Conservation (phyloP, 208 protist genomes). For the Leishmania tropica region DNA sequence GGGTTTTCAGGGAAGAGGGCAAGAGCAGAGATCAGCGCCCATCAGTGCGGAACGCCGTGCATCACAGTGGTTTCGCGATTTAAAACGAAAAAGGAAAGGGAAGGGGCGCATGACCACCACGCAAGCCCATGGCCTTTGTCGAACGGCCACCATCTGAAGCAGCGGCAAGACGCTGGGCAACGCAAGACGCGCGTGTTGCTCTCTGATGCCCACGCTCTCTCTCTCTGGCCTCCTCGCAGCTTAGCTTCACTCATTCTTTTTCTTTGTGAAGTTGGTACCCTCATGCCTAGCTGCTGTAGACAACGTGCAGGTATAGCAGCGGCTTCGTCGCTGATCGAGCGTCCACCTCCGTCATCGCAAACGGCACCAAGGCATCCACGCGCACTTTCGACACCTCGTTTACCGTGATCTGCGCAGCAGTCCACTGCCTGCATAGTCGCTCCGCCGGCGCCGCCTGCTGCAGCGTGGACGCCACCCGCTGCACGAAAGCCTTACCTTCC, state of each 20-base stretch:
- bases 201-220: not conserved
- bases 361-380: conserved; percentile 45
- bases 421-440: conserved; percentile 7
- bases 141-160: not conserved
- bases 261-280: not conserved
- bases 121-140: not conserved
- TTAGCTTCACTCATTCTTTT: not conserved
- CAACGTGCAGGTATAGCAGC: conserved; percentile 40
- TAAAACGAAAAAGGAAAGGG: not conserved
- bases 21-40: not conserved
- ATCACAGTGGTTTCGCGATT: not conserved
- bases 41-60: not conserved
- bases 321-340: conserved; percentile 17
- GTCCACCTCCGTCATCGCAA: conserved; percentile 29
- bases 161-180: not conserved
- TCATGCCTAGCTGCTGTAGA: not conserved
- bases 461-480: conserved; percentile 3
- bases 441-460: not conserved
- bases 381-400: conserved; percentile 10
- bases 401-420: conserved; percentile 15
- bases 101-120: not conserved
- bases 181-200: not conserved
- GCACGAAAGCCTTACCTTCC: conserved; percentile 7
- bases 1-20: not conserved
- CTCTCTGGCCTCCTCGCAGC: not conserved